These are phyloP conservation scores for Chara braunii DNA, from an alignment of 139 green algal species.

Conservation along the genomic window DNA sequence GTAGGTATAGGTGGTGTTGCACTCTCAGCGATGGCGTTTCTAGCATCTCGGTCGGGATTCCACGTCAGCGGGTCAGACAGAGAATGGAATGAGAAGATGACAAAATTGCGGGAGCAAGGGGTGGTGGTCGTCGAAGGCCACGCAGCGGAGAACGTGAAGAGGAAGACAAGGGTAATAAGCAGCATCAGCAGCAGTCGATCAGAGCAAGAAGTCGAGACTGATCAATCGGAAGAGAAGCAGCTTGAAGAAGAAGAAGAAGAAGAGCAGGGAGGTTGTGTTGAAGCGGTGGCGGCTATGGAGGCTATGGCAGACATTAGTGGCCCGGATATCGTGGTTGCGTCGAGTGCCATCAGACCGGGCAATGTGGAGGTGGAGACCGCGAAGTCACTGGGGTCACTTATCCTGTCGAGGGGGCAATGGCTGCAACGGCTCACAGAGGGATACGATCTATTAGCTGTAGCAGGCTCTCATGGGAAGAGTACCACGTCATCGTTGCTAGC, in stretches of 20 bases:
- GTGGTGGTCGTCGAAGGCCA: slow-evolving; percentile 23
- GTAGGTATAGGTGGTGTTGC: slow-evolving; percentile 38
- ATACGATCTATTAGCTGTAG: slow-evolving; percentile 37
- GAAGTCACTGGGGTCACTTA: slow-evolving; percentile 9
- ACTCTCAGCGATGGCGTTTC: slow-evolving; percentile 33
- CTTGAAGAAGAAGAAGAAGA: no score
- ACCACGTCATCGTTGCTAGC: slow-evolving; percentile 41
- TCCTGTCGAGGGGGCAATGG: slow-evolving; percentile 35
- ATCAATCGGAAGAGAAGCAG: no score
- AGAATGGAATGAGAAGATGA: not conserved
- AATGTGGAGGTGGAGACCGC: slow-evolving; percentile 36
- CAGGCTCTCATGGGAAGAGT: slow-evolving; percentile 42
- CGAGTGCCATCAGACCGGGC: slow-evolving; percentile 19
- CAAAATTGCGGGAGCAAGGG: slow-evolving; percentile 6
- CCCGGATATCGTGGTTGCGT: slow-evolving; percentile 30
- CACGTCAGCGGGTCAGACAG: slow-evolving; percentile 34
- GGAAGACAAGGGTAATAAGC: not conserved
- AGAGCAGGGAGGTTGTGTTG: no score
- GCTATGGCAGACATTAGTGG: no score
- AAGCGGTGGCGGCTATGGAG: no score
- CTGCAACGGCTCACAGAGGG: slow-evolving; percentile 29
- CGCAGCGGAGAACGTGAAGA: not conserved
- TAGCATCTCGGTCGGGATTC: slow-evolving; percentile 19
- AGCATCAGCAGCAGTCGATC: not conserved
- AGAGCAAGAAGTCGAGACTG: not conserved